These are phyloP conservation scores for Aspergillus homomorphus DNA, from an alignment of 495 filamentous ascomycete genomes.

Conservation along the genomic window DNA sequence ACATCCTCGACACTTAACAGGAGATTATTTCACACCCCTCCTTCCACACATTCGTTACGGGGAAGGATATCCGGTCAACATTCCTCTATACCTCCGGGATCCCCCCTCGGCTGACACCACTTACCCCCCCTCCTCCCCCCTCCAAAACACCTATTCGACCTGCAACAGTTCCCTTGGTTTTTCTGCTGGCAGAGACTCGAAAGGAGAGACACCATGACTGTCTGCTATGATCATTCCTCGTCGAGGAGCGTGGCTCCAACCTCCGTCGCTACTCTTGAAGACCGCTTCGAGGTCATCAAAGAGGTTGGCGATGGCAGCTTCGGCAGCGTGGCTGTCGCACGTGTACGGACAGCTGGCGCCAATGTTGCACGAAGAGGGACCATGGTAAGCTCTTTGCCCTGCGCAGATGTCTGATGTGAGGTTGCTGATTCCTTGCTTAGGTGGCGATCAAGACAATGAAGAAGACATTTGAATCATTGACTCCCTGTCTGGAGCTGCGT, in stretches of 20 bases:
- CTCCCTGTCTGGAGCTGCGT: slow-evolving; percentile 83
- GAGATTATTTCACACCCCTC: slow-evolving; percentile 17
- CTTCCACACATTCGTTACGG: slow-evolving; percentile 14
- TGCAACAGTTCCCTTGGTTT: slow-evolving; percentile 24
- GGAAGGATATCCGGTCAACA: slow-evolving; percentile 7
- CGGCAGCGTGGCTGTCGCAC: slow-evolving; percentile 88
- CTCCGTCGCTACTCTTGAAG: slow-evolving; percentile 61
- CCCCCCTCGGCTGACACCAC: slow-evolving; percentile 7
- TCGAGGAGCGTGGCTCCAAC: slow-evolving; percentile 51
- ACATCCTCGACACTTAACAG: slow-evolving; percentile 16
- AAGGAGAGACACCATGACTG: slow-evolving; percentile 58
- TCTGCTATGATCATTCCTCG: slow-evolving; percentile 58
- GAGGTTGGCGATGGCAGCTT: slow-evolving; percentile 99
- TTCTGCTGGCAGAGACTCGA: slow-evolving; percentile 46
- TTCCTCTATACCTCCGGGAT: neutral
- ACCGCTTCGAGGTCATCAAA: slow-evolving; percentile 94
- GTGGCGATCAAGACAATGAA: slow-evolving; percentile 99
- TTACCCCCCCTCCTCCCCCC: too few relatives aligned
- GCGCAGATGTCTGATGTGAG: slow-evolving; percentile 5
- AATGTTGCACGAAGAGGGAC: slow-evolving; percentile 87
- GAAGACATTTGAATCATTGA: slow-evolving; percentile 93
- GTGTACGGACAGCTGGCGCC: slow-evolving; percentile 85
- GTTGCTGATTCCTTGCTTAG: slow-evolving; percentile 47
- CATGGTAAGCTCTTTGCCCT: slow-evolving; percentile 60
- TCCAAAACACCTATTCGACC: slow-evolving; percentile 7